Base-by-base conservation (phyloP, 139 green algal genomes). In the Tetradesmus obliquus region DNA sequence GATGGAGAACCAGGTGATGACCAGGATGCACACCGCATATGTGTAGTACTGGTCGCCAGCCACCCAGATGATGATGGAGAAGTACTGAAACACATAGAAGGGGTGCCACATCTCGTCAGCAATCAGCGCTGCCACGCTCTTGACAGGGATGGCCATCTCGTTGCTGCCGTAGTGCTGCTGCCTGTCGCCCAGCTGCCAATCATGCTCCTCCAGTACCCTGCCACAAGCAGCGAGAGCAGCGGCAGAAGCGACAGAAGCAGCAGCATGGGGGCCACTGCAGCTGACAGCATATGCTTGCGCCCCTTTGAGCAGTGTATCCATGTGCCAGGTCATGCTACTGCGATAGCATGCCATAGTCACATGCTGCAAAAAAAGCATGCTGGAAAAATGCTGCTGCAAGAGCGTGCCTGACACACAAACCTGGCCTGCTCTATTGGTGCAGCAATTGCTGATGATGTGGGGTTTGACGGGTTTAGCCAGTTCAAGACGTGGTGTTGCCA, bases 1-100 rank as follows among this genome's bases (percentile, higher is more conserved):
- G 89, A 96, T 96, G 85, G 92, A 94, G 87, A 96, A 95, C 93
- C 93, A 95, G 57, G 94, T 96, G 93, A 96, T 96, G 72, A 92
- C 45, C 5, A 90, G 58, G 74, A 96, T 96, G 85, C 93, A 95
- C 20, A 95, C 88, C 3, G 91, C 85, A 86, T 96, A 96, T 9
- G 69, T 92, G 85, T 94, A 95, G 86, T 95, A 95, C 12, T 72
- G n/a, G 82, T 95, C 94, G 3, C 94, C 94, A 9, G 84, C 90
- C 6, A 94, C 85, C 94, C 94, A 96, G 58, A 96, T 88, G 6
- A 95, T 6, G 58, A 96, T 94, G 32, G 88, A 94, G 22, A 94
- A 94, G 92, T 94, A 95, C 92, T 94, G 93, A 66, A 95, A 95
- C 8, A 94, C 91, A 71, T 94, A 94, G 82, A 94, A 95, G 20